These are phyloP conservation scores for Phialophora chinensis DNA, from an alignment of 2,329 filamentous ascomycete genomes.

Conservation along the genomic window DNA sequence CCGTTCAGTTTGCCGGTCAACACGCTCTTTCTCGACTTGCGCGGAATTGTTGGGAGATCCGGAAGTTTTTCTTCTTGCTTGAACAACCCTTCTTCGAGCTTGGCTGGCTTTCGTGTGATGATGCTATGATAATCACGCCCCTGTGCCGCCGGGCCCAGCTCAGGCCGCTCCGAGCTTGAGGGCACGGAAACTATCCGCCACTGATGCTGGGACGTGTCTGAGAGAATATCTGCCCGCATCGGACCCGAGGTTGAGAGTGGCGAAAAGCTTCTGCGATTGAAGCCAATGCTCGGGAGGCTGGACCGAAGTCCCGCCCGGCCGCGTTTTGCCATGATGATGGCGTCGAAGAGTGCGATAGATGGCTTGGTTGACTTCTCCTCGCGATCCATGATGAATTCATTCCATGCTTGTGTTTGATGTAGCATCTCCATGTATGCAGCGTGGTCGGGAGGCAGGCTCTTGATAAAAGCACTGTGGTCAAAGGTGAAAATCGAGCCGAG, in stretches of 20 bases:
- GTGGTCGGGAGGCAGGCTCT: slow-evolving; percentile 68
- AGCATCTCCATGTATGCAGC: slow-evolving; percentile 67
- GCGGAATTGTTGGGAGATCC: slow-evolving; percentile 25
- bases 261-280: slow-evolving; percentile 32
- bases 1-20: slow-evolving; percentile 36
- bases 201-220: slow-evolving; percentile 67
- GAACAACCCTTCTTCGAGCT: slow-evolving; percentile 75
- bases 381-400: slow-evolving; percentile 69
- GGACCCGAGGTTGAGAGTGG: slow-evolving; percentile 45
- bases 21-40: slow-evolving; percentile 23
- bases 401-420: slow-evolving; percentile 69
- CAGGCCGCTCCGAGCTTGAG: slow-evolving; percentile 55
- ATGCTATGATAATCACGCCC: slow-evolving; percentile 65
- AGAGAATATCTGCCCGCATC: slow-evolving; percentile 62
- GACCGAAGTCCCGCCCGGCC: slow-evolving; percentile 61
- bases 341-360: slow-evolving; percentile 65
- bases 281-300: slow-evolving; percentile 24
- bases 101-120: slow-evolving; percentile 73
- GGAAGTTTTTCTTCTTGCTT: slow-evolving; percentile 34
- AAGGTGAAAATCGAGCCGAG: slow-evolving; percentile 60
- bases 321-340: slow-evolving; percentile 68
- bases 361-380: slow-evolving; percentile 57
- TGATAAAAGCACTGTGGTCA: slow-evolving; percentile 70
- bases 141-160: slow-evolving; percentile 29
- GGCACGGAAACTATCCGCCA: slow-evolving; percentile 68